These are phyloP conservation scores for Ophiostoma sp. DNA, from an alignment of 2,329 filamentous ascomycete genomes.

Conservation along the genomic window DNA sequence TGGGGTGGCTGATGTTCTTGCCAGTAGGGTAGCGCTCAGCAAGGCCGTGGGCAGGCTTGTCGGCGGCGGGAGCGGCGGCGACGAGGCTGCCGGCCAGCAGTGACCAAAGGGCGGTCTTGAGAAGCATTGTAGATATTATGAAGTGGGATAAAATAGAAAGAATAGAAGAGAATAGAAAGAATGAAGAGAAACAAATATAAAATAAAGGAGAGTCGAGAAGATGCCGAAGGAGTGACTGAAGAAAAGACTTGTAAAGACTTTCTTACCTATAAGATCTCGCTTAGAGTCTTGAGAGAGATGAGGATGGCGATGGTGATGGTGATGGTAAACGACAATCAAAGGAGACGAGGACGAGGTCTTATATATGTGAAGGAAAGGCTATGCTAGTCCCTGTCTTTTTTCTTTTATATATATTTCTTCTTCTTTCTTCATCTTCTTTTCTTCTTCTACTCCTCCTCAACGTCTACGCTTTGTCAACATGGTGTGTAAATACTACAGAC, in stretches of 20 bases:
- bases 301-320: background rate
- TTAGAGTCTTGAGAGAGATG: background rate
- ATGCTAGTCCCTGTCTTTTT: no score
- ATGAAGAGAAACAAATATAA: background rate
- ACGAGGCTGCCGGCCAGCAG: slow-evolving; percentile 15
- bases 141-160: background rate
- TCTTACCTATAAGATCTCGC: slow-evolving; percentile 4
- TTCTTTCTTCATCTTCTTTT: background rate
- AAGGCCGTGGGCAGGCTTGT: background rate
- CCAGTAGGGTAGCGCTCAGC: background rate
- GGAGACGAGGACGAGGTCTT: background rate
- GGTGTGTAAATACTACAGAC: background rate
- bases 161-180: background rate
- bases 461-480: background rate
- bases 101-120: slow-evolving; percentile 11
- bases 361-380: background rate
- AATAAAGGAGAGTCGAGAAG: background rate
- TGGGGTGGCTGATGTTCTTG: background rate
- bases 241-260: background rate
- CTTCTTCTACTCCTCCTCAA: background rate
- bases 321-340: background rate
- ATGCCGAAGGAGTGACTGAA: background rate
- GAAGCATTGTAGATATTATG: slow-evolving; percentile 9
- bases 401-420: no score
- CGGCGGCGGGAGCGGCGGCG: background rate